Evolutionary conservation across 1,139 yeast species (phyloP).

Genomic region (Magnusiomyces suaveolens): DNA sequence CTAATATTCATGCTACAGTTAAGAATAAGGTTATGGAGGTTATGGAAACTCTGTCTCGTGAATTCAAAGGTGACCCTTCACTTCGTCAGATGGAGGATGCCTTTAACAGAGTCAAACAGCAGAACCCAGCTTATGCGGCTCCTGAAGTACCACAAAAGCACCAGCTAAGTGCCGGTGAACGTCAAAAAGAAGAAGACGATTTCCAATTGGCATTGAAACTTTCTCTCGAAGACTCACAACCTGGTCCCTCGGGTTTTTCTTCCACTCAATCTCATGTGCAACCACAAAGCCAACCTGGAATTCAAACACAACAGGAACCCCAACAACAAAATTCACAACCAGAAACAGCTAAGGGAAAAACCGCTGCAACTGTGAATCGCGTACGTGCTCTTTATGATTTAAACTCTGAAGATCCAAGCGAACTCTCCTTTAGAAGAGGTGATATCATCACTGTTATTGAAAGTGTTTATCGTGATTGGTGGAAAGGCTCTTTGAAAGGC

Average conservation of each 20-base stretch:
- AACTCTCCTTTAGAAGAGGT: constrained; percentile 35
- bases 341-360: constrained; percentile 17
- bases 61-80: constrained; percentile 63
- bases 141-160: constrained; percentile 59
- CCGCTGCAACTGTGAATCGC: constrained; percentile 43
- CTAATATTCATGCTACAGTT: constrained; percentile 54
- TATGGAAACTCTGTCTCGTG: constrained; percentile 49
- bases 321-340: constrained; percentile 16
- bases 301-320: constrained; percentile 9
- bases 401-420: constrained; percentile 45
- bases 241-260: no score
- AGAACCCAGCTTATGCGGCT: constrained; percentile 30
- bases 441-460: constrained; percentile 68
- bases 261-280: no score
- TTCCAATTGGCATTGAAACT: constrained; percentile 66
- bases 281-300: no score
- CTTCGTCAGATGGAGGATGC: constrained; percentile 60
- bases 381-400: constrained; percentile 84
- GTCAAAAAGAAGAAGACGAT: constrained; percentile 65
- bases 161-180: constrained; percentile 41
- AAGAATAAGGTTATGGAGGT: constrained; percentile 59
- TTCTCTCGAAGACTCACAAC: constrained; percentile 51
- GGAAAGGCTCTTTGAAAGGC: constrained; percentile 82
- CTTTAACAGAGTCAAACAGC: constrained; percentile 29
- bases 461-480: constrained; percentile 88